Percentiles rank a stretch among this genome's conserved stretches.
Evolutionary conservation across 2,329 filamentous ascomycete genomes (phyloP).

Genomic region (Cercospora sesami): DNA sequence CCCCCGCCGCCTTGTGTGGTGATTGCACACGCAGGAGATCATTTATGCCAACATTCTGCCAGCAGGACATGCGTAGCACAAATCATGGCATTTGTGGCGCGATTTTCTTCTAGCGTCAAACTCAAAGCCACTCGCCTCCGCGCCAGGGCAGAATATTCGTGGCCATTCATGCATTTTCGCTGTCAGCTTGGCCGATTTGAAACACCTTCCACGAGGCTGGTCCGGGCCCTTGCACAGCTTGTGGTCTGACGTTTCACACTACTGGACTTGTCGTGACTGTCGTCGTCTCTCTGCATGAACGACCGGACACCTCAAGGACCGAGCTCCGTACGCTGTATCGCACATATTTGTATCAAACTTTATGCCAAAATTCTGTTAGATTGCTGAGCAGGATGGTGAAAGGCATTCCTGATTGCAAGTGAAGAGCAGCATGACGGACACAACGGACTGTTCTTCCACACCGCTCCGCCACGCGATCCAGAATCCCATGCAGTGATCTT

Average conservation of each 20-base stretch:
- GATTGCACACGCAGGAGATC: neutral
- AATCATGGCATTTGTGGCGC: neutral
- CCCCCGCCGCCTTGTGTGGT: neutral
- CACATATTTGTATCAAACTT: neutral
- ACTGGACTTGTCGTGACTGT: neutral
- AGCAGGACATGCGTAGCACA: neutral
- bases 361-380: neutral
- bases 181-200: neutral
- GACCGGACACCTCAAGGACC: neutral
- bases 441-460: neutral
- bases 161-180: neutral
- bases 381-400: neutral
- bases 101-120: conserved; percentile 3
- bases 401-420: neutral
- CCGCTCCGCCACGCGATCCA: neutral
- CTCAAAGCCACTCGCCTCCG: neutral
- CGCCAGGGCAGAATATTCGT: neutral
- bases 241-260: neutral
- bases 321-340: neutral
- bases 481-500: neutral
- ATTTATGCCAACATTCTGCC: neutral
- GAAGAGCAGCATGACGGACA: neutral
- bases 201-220: conserved; percentile 3
- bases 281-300: neutral
- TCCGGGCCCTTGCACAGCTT: neutral